Evolutionary conservation across 1,139 yeast genomes (phyloP), one percentile per base, ranked within the genome.

Genomic region (Suhomyces ambrosiae): DNA sequence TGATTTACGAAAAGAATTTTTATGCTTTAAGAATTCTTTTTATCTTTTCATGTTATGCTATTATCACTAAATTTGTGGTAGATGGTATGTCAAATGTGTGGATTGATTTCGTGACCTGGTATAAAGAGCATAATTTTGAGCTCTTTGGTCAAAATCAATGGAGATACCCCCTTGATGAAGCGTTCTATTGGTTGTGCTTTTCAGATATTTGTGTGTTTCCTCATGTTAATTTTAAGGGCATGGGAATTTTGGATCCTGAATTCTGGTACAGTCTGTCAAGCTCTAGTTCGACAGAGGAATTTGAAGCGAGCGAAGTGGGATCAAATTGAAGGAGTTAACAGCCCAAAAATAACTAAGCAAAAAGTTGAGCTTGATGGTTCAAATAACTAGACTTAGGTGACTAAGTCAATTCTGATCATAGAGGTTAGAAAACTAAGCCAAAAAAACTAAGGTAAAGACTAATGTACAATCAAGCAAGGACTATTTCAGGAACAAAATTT

Each of bases 31-130:
- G 62, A 19, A 10, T 65, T 2, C 41, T 66, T 19, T 63, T 42
- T 35, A 45, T 50, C 3, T 65, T 53, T 38, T 32, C 59, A 3
- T 43, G 54, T 21, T 39, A 64, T 6, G 43, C 49, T 25, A 35
- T 50, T 9, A 39, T 58, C 34, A 45, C 53, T 12, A 44, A 59
- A 11, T 60, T 63, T 32, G 54, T 51, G 33, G 32, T 63, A 8
- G 50, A 45, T 38, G 37, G 38, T 7, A 34, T 47, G 1, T 28
- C 40, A 7, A 61, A 55, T 33, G 44, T 63, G 26, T 66, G 69
- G 68, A 24, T 45, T 11, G 66, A 63, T 26, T 64, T 41, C 37
- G 44, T 59, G 12, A 9, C 23, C 2, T 58, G 64, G 65, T 65
- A 46, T 46, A 47, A 38, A 26, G 37, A 41, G 4, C 42, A 42